Evolutionary conservation across 345 rosid genomes (phyloP).

Genomic region (Limnanthes douglasii): DNA sequence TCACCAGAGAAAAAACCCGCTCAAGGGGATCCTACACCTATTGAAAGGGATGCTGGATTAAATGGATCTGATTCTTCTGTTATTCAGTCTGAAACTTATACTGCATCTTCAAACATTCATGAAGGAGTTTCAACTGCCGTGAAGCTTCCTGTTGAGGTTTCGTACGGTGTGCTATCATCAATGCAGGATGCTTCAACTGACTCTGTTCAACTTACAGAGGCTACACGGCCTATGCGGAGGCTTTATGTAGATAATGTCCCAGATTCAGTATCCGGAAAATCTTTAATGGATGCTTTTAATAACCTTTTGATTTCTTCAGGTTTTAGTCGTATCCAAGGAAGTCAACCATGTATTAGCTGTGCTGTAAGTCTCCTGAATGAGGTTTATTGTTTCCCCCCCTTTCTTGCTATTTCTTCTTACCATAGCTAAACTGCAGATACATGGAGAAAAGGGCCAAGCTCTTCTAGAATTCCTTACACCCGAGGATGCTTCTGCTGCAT

Average conservation of each 20-base stretch:
- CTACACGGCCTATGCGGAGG: conserved; percentile 77
- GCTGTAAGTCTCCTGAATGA: conserved; percentile 41
- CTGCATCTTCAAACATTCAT: conserved; percentile 18
- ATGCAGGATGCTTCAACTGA: conserved; percentile 30
- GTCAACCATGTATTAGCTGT: conserved; percentile 82
- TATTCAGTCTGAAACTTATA: conserved; percentile 24
- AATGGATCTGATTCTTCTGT: conserved; percentile 26
- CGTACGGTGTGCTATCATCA: conserved; percentile 16
- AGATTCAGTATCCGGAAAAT: conserved; percentile 62
- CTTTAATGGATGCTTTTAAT: conserved; percentile 51
- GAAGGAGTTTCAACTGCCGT: conserved; percentile 24
- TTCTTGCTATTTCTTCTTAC: conserved; percentile 10
- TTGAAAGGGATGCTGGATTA: conserved; percentile 13
- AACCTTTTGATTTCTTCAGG: conserved; percentile 54
- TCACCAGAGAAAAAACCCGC: conserved; percentile 62
- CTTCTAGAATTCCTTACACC: conserved; percentile 90
- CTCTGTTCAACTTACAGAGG: conserved; percentile 75
- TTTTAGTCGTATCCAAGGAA: conserved; percentile 42
- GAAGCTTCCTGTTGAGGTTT: conserved; percentile 25
- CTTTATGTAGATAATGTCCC: conserved; percentile 84
- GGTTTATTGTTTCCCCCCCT: conserved; percentile 6
- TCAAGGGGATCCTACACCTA: conserved; percentile 70
- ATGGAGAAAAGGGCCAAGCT: conserved; percentile 76
- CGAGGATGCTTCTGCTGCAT: conserved; percentile 89
- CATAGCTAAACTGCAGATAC: conserved; percentile 33